Evolutionary conservation across 2,329 filamentous ascomycete species (phyloP), one percentile per base, ranked within the genome.

Genomic region (Scolecobasidium constrictum): DNA sequence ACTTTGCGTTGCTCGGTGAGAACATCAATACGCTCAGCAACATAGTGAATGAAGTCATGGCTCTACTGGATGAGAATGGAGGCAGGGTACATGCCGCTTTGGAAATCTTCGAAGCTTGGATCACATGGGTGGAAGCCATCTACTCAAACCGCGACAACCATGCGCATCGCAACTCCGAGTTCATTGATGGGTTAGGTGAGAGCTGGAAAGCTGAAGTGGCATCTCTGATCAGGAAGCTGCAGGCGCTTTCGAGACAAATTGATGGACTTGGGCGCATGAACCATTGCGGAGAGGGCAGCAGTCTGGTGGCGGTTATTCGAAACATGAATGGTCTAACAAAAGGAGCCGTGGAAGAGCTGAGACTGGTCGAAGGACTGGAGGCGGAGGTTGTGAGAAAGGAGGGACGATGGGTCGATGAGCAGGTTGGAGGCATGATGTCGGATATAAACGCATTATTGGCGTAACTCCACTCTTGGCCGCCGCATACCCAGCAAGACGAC

Each of bases 41-140:
- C 4, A 55, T 61, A 2, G 49, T 64, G 2, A 53, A 60, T 26
- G 60, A 65, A 42, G 50, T 63, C 13, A 57, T 56, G 13, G 53
- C 53, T 2, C 45, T 62, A 21, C 46, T 58, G 6, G n/a, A n/a
- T n/a, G 55, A 60, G 34, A 35, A 50, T 18, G 55, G 16, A 18
- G 61, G 60, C 5, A 56, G 60, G 5, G 54, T 57, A 19, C 48
- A 50, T 20, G 53, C 52, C 15, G 50, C 59, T 12, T 50, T 56
- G 13, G 48, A 45, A 34, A 52, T 52, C 0, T 64, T 63, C 39
- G 52, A 55, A 38, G 48, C 43, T 6, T 64, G 61, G 61, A 43
- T 55, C 5, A 43, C 35, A 5, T 44, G 50, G 44, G 56, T 61
- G n/a, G 51, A 57, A 37, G 48, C 55, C 19, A 45, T 58, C 11